These are phyloP conservation scores for Ophiostoma ulmi DNA, from an alignment of 2,329 filamentous ascomycete genomes.

Conservation along the genomic window DNA sequence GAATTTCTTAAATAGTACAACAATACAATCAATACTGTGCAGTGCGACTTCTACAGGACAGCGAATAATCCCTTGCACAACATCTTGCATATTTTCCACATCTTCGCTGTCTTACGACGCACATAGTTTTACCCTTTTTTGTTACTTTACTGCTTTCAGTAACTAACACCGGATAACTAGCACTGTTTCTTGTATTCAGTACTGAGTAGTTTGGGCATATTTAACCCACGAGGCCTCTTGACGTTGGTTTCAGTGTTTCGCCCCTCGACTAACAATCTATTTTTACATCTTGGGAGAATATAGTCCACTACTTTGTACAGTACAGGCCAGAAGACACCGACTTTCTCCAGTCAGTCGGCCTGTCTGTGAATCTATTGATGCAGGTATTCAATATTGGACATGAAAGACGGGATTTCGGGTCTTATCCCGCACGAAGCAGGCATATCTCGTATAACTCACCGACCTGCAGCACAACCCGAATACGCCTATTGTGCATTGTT, in stretches of 20 bases:
- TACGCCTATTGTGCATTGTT: not conserved
- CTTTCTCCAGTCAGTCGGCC: not conserved
- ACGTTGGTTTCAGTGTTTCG: not conserved
- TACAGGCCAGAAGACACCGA: not conserved
- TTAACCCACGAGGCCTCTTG: not conserved
- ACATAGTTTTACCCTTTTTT: not conserved
- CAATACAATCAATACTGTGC: not conserved
- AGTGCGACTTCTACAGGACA: not conserved
- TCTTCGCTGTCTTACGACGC: not conserved
- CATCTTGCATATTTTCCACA: not conserved
- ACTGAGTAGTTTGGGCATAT: not conserved
- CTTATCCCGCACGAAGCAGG: not conserved
- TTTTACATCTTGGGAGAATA: not conserved
- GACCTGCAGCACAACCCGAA: not conserved
- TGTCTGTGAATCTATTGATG: not conserved
- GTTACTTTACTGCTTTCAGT: not conserved
- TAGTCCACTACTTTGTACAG: too few relatives aligned
- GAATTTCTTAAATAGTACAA: too few relatives aligned
- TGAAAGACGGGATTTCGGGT: not conserved
- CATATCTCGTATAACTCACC: conserved; percentile 2
- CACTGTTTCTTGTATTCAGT: not conserved
- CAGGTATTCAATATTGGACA: conserved; percentile 7
- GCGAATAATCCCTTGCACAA: not conserved
- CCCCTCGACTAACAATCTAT: conserved; percentile 1
- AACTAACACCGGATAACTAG: not conserved